phyloP scores from a whole-genome alignment of 208 protist genomes.

The Giardia muris region DNA sequence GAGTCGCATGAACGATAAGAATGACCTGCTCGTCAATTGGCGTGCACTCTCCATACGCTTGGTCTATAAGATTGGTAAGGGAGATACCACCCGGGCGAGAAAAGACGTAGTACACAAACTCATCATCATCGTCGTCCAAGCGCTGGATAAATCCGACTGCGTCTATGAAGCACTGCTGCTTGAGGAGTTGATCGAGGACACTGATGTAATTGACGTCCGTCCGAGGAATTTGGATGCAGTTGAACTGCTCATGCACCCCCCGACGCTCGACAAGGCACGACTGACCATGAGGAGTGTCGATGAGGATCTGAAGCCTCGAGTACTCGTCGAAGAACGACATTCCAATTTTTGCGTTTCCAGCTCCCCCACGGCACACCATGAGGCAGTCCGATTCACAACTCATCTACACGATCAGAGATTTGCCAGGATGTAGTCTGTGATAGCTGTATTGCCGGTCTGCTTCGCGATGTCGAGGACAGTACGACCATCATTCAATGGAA shows the following conservation, averaged over 20 bases:
- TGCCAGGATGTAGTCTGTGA: neutral
- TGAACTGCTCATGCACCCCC: neutral
- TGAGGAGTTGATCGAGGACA: no score
- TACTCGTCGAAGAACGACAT: conserved; percentile 5
- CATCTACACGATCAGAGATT: neutral
- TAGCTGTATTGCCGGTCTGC: neutral
- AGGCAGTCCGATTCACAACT: neutral
- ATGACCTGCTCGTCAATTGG: neutral
- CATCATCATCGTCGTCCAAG: neutral
- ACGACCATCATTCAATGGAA: neutral
- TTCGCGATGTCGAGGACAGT: neutral
- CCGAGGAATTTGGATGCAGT: neutral
- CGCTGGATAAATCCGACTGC: no score
- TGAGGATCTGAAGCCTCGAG: neutral
- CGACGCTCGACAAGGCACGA: neutral
- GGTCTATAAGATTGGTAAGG: neutral
- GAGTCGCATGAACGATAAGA: neutral
- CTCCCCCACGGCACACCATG: neutral
- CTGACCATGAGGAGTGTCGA: neutral
- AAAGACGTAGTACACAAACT: neutral
- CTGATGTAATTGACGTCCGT: no score
- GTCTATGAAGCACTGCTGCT: no score
- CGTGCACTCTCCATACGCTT: neutral
- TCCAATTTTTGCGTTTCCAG: neutral
- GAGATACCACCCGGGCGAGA: neutral